Evolutionary conservation across 495 filamentous ascomycete species (phyloP), one percentile per base, ranked within the genome.

Genomic region (Talaromyces adpressus): DNA sequence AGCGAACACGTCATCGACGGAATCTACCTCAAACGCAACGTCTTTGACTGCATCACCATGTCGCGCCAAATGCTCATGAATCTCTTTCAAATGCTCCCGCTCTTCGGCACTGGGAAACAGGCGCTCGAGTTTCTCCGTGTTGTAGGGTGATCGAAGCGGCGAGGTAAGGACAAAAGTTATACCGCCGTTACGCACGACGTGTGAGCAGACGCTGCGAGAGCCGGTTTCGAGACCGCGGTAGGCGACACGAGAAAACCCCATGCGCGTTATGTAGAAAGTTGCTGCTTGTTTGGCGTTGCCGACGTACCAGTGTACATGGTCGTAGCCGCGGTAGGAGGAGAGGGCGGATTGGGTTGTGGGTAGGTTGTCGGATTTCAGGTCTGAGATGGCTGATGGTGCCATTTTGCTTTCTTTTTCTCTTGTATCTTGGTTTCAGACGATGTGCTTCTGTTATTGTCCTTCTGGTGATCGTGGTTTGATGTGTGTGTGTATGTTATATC

Each of bases 211-310:
- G 64, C 79, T 79, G 27, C 92, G 86, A 64, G 80, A 87, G 66
- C 91, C 90, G 0, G 93, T 97, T 72, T 96, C 92, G 20, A 97
- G 87, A 3, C 92, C 92, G 14, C 82, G 82, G 73, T 94, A 96
- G 62, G 93, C 93, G 57, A 96, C 72, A 1, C 83, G 85, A 63
- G 81, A 77, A 81, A 96, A 95, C 47, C 91, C 91, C 79, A 95
- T 88, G 64, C 89, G 87, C 9, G 88, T 87, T 71, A 88, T 88
- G 77, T 94, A 96, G 79, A 88, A 96, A 57, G 85, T 82, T 49
- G 91, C 91, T 0, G 90, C 90, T 81, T 96, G 92, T 77, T 96
- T 96, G 68, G 93, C 93, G 75, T 97, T 97, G 68, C 91, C 91
- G 6, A 97, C 93, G 73, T 90, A 97, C 92, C 92, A 97, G 69